Conservation (phyloP, 2,329 filamentous ascomycete species). For the Parastagonospora nodorum region DNA sequence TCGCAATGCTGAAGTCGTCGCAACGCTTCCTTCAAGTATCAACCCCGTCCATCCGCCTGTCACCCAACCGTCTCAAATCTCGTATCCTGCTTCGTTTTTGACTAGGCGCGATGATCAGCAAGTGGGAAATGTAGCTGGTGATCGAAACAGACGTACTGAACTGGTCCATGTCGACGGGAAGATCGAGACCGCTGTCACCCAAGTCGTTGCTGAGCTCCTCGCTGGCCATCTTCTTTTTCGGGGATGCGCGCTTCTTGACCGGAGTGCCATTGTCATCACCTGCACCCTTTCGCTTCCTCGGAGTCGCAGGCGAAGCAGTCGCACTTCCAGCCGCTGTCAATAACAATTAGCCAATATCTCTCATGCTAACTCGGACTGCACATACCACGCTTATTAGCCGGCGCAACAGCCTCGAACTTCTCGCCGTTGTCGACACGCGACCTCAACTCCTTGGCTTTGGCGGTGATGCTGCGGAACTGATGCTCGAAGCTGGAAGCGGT, state of each 20-base stretch:
- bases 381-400: too few relatives aligned
- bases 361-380: too few relatives aligned
- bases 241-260: slow-evolving; percentile 9
- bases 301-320: slow-evolving; percentile 14
- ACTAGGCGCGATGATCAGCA: not conserved
- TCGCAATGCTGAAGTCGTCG: too few relatives aligned
- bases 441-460: slow-evolving; percentile 37
- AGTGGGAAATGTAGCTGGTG: not conserved
- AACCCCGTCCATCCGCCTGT: not conserved
- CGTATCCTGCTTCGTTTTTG: slow-evolving; percentile 13
- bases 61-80: not conserved
- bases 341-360: too few relatives aligned
- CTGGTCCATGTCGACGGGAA: slow-evolving; percentile 13
- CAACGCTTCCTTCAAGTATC: too few relatives aligned
- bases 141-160: slow-evolving; percentile 12
- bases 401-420: slow-evolving; percentile 24
- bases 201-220: slow-evolving; percentile 1
- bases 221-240: not conserved
- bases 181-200: not conserved
- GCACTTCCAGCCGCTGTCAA: slow-evolving; percentile 12
- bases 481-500: slow-evolving; percentile 34
- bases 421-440: slow-evolving; percentile 30
- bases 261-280: slow-evolving; percentile 13
- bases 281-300: slow-evolving; percentile 23
- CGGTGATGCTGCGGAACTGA: slow-evolving; percentile 26